Conservation (phyloP, 805 yeast genomes). For the Jamesozyma lodderae region DNA sequence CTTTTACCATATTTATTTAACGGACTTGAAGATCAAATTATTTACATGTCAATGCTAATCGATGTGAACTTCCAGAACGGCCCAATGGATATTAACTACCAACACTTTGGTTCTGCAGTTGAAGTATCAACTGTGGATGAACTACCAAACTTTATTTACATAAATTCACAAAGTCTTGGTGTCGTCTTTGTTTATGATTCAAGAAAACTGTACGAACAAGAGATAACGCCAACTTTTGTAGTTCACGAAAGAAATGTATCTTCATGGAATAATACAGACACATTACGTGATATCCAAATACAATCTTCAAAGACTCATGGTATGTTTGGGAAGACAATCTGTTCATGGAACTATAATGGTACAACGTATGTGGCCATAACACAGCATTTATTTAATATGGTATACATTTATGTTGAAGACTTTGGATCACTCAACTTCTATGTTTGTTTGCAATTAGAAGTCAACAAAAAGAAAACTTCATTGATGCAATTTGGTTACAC, state of each 20-base stretch:
- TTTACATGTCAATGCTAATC: too few species aligned
- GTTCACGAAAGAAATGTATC: neutral
- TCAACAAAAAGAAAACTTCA: too few species aligned
- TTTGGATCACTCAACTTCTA: too few species aligned
- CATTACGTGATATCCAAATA: neutral
- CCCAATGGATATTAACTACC: too few species aligned
- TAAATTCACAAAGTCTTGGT: neutral
- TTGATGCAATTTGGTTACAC: too few species aligned
- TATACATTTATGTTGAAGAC: too few species aligned
- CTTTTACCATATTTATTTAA: too few species aligned
- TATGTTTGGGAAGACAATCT: neutral
- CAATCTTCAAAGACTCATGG: neutral
- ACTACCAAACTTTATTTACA: neutral
- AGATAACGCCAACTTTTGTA: too few species aligned
- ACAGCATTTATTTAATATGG: constrained; percentile 16
- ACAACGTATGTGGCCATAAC: constrained; percentile 14
- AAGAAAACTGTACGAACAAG: too few species aligned
- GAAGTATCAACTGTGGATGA: constrained; percentile 27
- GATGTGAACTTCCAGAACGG: too few species aligned
- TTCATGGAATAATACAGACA: neutral
- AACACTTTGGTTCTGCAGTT: constrained; percentile 39
- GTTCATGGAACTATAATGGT: neutral
- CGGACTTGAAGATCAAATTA: too few species aligned
- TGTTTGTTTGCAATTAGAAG: too few species aligned
- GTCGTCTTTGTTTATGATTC: neutral